A percentile compares a stretch with the other conserved stretches of the same genome.
These are phyloP conservation scores for Cryptococcus deneoformans DNA, from an alignment of 1,284 basidiomycete genomes.

Conservation along the genomic window DNA sequence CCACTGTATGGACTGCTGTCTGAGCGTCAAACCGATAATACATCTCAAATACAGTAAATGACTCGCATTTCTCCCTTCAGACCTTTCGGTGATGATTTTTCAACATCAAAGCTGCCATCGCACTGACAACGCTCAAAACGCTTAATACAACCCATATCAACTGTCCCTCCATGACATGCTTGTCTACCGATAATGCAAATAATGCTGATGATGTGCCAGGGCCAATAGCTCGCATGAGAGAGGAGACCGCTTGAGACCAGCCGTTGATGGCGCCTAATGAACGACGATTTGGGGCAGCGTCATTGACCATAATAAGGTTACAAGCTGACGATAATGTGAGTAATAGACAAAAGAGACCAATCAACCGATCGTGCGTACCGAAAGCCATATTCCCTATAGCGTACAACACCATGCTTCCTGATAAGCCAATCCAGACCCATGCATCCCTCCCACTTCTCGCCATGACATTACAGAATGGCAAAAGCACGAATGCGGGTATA, in stretches of 20 bases:
- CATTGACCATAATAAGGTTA: slow-evolving; percentile 40
- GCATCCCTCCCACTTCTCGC: slow-evolving; percentile 21
- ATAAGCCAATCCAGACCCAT: slow-evolving; percentile 31
- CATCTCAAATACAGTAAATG: neutral
- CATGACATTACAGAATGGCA: slow-evolving; percentile 34
- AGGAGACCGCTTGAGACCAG: slow-evolving; percentile 32
- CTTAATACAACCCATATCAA: slow-evolving; percentile 33
- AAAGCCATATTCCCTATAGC: slow-evolving; percentile 36
- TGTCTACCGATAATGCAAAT: slow-evolving; percentile 40
- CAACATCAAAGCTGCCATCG: slow-evolving; percentile 6
- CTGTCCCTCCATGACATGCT: slow-evolving; percentile 34
- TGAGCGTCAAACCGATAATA: too few relatives aligned
- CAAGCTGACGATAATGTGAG: slow-evolving; percentile 17
- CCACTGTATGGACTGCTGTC: too few relatives aligned
- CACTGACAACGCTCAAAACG: slow-evolving; percentile 19
- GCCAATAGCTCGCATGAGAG: slow-evolving; percentile 29
- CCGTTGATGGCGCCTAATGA: slow-evolving; percentile 37
- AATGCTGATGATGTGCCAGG: slow-evolving; percentile 31
- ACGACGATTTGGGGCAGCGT: slow-evolving; percentile 28
- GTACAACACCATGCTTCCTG: slow-evolving; percentile 15
- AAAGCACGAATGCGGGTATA: slow-evolving; percentile 32
- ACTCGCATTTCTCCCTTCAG: too few relatives aligned
- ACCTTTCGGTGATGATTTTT: slow-evolving; percentile 3
- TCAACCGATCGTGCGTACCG: slow-evolving; percentile 15
- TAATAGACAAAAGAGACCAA: neutral